Conservation (phyloP, 2,329 filamentous ascomycete species). For the Xylariaceae sp. region DNA sequence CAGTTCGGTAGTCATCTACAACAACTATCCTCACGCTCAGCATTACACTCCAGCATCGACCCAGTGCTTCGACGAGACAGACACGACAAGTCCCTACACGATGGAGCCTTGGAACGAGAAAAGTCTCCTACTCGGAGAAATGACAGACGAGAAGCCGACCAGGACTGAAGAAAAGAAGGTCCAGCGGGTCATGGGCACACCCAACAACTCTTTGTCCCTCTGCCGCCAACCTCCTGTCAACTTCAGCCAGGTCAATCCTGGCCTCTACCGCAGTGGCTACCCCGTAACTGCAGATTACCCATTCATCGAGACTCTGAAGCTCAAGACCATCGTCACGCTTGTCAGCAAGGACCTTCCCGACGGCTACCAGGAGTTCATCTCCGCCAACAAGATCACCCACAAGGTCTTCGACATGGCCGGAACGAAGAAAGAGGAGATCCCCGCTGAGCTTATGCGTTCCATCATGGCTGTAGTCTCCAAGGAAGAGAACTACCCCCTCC, state of each 20-base stretch:
- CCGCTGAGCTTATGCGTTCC: conserved; percentile 62
- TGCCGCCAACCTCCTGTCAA: conserved; percentile 55
- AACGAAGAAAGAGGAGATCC: conserved; percentile 80
- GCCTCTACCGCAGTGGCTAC: conserved; percentile 80
- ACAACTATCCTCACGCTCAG: too few relatives aligned
- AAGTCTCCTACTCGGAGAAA: too few relatives aligned
- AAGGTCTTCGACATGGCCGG: conserved; percentile 75
- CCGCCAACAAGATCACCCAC: conserved; percentile 66
- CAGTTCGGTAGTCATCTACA: too few relatives aligned
- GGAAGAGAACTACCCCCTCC: conserved; percentile 70
- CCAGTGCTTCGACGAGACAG: too few relatives aligned
- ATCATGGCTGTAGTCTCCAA: conserved; percentile 73
- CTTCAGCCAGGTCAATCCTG: conserved; percentile 71
- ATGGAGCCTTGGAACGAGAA: too few relatives aligned
- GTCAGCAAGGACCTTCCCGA: conserved; percentile 60
- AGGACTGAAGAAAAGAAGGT: neutral
- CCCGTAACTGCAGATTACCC: conserved; percentile 68
- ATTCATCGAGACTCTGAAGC: conserved; percentile 63
- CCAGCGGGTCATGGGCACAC: neutral
- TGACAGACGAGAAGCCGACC: too few relatives aligned
- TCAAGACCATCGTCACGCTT: conserved; percentile 76
- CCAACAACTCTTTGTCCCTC: neutral
- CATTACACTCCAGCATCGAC: too few relatives aligned
- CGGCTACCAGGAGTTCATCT: conserved; percentile 61
- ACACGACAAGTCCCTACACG: too few relatives aligned